phyloP scores from a whole-genome alignment of 2,329 filamentous ascomycete genomes.

The Rutstroemia sp. region DNA sequence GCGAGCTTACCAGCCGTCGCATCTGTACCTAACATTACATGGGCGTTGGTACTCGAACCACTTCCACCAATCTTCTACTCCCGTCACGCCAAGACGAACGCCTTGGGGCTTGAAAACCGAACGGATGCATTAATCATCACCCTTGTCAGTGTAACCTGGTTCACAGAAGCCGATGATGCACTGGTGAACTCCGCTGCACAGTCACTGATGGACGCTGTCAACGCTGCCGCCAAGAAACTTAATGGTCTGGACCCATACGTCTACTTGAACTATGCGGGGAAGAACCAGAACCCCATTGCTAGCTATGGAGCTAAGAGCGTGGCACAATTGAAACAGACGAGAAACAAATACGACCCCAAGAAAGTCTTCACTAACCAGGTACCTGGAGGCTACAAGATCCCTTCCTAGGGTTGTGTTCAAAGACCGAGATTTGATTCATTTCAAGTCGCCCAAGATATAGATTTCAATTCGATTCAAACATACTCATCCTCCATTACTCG shows the following conservation, averaged over 20 bases:
- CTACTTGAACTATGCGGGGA: constrained; percentile 8
- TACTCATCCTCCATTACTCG: too few species aligned
- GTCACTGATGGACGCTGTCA: background rate
- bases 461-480: too few species aligned
- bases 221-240: background rate
- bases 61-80: background rate
- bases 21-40: background rate
- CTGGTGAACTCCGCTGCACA: background rate
- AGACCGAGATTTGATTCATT: too few species aligned
- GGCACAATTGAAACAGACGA: background rate
- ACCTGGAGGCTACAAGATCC: background rate
- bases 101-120: background rate
- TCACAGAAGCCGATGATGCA: background rate
- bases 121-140: background rate
- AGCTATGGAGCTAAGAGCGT: background rate
- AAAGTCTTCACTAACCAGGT: background rate
- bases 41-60: background rate
- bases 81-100: background rate
- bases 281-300: constrained; percentile 6
- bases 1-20: background rate
- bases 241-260: background rate
- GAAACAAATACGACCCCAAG: background rate
- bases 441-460: too few species aligned
- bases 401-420: too few species aligned
- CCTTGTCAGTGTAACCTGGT: background rate